phyloP scores from a whole-genome alignment of 2,329 filamentous ascomycete species.

The Fusarium sulawesiense region DNA sequence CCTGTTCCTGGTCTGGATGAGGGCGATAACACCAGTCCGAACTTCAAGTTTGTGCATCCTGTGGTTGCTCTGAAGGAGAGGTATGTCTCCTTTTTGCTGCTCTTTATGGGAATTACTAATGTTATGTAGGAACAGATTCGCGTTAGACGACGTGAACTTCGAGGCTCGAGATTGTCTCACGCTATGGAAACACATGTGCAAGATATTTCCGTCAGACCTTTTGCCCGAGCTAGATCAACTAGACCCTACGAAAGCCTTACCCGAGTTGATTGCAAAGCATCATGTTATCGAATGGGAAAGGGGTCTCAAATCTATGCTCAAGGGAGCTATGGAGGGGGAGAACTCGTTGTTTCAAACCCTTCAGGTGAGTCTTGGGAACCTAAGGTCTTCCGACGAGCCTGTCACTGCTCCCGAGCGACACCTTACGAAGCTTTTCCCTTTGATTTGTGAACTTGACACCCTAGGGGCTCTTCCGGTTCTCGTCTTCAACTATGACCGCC shows the following conservation, averaged over 20 bases:
- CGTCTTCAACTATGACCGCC: slow-evolving; percentile 80
- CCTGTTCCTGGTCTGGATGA: slow-evolving; percentile 60
- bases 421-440: slow-evolving; percentile 54
- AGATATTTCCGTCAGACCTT: slow-evolving; percentile 41
- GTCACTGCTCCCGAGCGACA: not conserved
- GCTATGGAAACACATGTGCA: slow-evolving; percentile 73
- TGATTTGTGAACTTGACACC: slow-evolving; percentile 70
- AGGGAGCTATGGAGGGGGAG: slow-evolving; percentile 68
- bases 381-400: not conserved
- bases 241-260: slow-evolving; percentile 61
- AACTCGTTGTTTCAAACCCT: slow-evolving; percentile 54
- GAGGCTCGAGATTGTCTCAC: slow-evolving; percentile 77
- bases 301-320: slow-evolving; percentile 67
- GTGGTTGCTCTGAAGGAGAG: slow-evolving; percentile 71
- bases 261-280: slow-evolving; percentile 68
- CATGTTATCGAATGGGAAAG: slow-evolving; percentile 75
- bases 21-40: slow-evolving; percentile 55
- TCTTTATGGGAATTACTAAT: slow-evolving; percentile 11
- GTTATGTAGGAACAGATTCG: slow-evolving; percentile 60
- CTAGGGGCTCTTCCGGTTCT: slow-evolving; percentile 77
- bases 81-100: slow-evolving; percentile 39
- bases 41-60: slow-evolving; percentile 74
- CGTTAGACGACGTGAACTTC: slow-evolving; percentile 74
- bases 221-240: slow-evolving; percentile 52
- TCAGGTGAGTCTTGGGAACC: not conserved